Base-by-base conservation (phyloP, 108 stramenopile species). In the Nannochloropsis gaditana region DNA sequence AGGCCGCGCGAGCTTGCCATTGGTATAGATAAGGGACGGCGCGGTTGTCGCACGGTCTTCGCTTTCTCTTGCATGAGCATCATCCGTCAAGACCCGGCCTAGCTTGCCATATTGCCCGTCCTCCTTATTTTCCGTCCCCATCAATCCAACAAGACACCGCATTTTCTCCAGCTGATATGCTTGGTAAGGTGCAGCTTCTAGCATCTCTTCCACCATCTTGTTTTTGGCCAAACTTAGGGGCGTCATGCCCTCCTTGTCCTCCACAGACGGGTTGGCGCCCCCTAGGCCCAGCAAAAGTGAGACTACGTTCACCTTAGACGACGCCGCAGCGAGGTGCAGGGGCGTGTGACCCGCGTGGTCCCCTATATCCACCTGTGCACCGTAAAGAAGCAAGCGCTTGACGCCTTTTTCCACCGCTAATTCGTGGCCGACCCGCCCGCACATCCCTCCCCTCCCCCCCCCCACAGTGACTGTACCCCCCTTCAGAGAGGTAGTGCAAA, bases 161-260 rank as follows among this genome's bases (percentile, higher is more conserved):
- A 73, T n/a, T n/a, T 73, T 73, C 15, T 73, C n/a, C 59, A 73
- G n/a, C 19, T n/a, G n/a, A 73, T 73, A 73, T n/a, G n/a, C 59
- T n/a, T 73, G 59, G 59, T 73, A 73, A 15, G 59, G 59, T n/a
- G 59, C 59, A n/a, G 59, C 59, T n/a, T 73, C n/a, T 2, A 73
- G n/a, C 59, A 73, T 73, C 4, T 15, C 59, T n/a, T 73, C 59
- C 59, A 73, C 59, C 59, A 2, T n/a, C 59, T 2, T 73, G 19
- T 2, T n/a, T n/a, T 73, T 73, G 19, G 59, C 59, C 59, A 73
- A 73, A 15, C 59, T 1, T n/a, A 73, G n/a, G 59, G 59, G 5
- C n/a, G n/a, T 15, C 59, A 73, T 73, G 59, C 59, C 59, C 1
- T 3, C 19, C 59, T n/a, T 73, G 59, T 73, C 59, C 59, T n/a